Base-by-base conservation (phyloP, 2,329 filamentous ascomycete species). In the Keithomyces neogunnii region DNA sequence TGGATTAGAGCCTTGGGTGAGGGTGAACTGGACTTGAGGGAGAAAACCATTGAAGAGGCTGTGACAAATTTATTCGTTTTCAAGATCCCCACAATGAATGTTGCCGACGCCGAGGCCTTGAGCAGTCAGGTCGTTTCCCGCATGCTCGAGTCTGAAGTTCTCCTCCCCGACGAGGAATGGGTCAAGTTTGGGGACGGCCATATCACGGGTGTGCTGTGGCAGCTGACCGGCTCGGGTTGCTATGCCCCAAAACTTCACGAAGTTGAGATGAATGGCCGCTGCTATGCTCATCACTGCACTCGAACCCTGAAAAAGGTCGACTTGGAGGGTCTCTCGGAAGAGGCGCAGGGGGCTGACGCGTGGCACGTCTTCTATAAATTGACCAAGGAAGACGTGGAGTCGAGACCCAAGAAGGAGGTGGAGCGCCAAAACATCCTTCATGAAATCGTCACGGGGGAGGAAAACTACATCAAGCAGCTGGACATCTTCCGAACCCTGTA, bases 1-100 rank as follows among this genome's bases (percentile, higher is more conserved):
- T 99, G 93, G 93, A 77, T 97, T 53, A 85, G 87, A 53, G 84
- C 86, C 51, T 86, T 97, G 80, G 89, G 89, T 9, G 91, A 96
- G 59, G 91, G 92, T 39, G 92, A 96, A 63, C 83, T 85, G 9
- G 90, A 99, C 66, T 72, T 99, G 45, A 90, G 87, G 64, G 82
- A 87, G 63, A 88, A 89, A 62, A 85, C 87, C 2, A 84, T 99
- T 48, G 85, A 89, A 53, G 91, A 97, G 59, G 91, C 89, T 2
- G 76, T 99, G 42, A 84, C 96, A 42, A 87, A 85, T 32, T 74
- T 99, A 5, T 97, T 99, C 66, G 95, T 89, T 2, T 81, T 88
- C 69, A 97, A 96, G 68, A 90, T 99, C 1, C 91, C 93, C 0
- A 99, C 90, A 0, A 96, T 99, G 89, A 97, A 99, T 60, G 92